Conservation (phyloP, 2,329 filamentous ascomycete species). For the Colletotrichum sojae region DNA sequence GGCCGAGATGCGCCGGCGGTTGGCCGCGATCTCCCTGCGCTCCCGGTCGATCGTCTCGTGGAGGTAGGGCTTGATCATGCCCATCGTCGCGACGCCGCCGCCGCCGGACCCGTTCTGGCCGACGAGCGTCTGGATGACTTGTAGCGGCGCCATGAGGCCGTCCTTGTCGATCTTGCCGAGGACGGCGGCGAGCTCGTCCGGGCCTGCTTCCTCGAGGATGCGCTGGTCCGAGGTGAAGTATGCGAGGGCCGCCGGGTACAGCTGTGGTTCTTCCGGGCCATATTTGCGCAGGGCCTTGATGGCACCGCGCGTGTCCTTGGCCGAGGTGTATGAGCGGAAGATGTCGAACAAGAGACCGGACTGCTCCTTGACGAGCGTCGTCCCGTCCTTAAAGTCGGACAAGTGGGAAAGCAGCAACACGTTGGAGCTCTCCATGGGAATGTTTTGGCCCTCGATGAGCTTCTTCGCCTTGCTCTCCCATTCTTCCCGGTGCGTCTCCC, state of each 20-base stretch:
- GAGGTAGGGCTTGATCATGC: constrained; percentile 95
- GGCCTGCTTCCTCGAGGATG: constrained; percentile 87
- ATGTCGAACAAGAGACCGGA: constrained; percentile 94
- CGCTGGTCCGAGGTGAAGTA: constrained; percentile 91
- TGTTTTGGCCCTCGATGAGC: constrained; percentile 84
- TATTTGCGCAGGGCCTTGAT: constrained; percentile 94
- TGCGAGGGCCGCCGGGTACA: constrained; percentile 92
- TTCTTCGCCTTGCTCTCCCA: constrained; percentile 95
- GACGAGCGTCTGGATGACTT: constrained; percentile 94
- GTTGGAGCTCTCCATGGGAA: constrained; percentile 94
- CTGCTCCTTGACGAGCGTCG: constrained; percentile 92
- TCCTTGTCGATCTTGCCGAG: constrained; percentile 90
- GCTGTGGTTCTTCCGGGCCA: constrained; percentile 88
- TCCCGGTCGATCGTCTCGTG: constrained; percentile 91
- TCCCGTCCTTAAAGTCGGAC: constrained; percentile 90
- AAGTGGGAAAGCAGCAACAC: constrained; percentile 93
- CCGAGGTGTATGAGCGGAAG: constrained; percentile 94
- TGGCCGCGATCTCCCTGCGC: constrained; percentile 84
- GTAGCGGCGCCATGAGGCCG: constrained; percentile 92
- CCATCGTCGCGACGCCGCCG: constrained; percentile 89
- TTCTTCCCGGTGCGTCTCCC: constrained; percentile 74
- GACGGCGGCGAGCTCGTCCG: constrained; percentile 84
- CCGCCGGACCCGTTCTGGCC: constrained; percentile 59
- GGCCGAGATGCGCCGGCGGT: constrained; percentile 84
- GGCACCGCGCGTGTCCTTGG: constrained; percentile 90